Percentiles rank a stretch among this genome's conserved stretches.
phyloP scores from a whole-genome alignment of 352 stramenopile genomes.

The Phytopythium mirpurense region DNA sequence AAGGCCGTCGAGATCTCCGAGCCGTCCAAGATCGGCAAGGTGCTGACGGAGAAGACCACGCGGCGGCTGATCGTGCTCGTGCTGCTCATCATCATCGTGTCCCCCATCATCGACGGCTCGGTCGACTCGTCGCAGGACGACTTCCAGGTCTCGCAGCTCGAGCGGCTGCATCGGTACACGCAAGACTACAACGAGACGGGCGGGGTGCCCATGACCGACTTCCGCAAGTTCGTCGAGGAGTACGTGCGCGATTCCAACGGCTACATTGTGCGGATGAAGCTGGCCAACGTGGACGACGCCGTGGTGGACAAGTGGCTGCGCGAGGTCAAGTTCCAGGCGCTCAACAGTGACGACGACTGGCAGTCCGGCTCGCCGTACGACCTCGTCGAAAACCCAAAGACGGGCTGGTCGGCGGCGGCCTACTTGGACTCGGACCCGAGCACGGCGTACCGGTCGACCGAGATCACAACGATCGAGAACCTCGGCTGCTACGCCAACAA shows the following conservation, averaged over 20 bases:
- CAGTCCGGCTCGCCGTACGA: constrained; percentile 24
- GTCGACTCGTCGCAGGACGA: constrained; percentile 69
- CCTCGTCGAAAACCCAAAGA: constrained; percentile 57
- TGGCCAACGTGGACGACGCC: constrained; percentile 40
- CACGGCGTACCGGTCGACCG: constrained; percentile 41
- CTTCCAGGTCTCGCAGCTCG: constrained; percentile 72
- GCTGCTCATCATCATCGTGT: constrained; percentile 83
- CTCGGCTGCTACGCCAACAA: constrained; percentile 66
- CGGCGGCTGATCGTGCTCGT: constrained; percentile 89
- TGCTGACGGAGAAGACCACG: constrained; percentile 94
- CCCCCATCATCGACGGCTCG: constrained; percentile 72
- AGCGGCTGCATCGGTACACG: constrained; percentile 74
- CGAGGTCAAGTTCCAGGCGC: constrained; percentile 45
- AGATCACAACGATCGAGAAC: constrained; percentile 59
- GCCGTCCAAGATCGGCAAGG: constrained; percentile 92
- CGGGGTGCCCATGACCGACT: constrained; percentile 34
- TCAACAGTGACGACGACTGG: constrained; percentile 53
- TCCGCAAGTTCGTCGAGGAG: constrained; percentile 55
- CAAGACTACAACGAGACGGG: constrained; percentile 78
- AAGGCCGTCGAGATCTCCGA: constrained; percentile 75
- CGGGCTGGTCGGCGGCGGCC: constrained; percentile 46
- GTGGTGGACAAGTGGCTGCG: constrained; percentile 50
- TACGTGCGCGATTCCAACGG: constrained; percentile 75
- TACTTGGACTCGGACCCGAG: constrained; percentile 40
- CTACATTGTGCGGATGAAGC: constrained; percentile 55